phyloP scores from a whole-genome alignment of 2,329 filamentous ascomycete species.

The Calonectria multiphialidica region DNA sequence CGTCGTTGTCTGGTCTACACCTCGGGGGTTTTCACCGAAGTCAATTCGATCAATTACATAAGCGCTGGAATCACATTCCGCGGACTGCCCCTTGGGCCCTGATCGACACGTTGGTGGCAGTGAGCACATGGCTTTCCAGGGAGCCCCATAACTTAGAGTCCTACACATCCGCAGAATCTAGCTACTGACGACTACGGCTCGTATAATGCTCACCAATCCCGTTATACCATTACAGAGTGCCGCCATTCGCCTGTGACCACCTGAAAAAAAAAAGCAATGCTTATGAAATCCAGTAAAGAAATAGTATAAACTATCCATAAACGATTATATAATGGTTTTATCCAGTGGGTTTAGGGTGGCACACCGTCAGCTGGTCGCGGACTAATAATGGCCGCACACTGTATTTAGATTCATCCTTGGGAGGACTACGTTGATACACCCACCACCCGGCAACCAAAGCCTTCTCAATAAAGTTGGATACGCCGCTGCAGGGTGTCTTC shows the following conservation, averaged over 20 bases:
- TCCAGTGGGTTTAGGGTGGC: too few relatives aligned
- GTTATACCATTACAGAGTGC: background rate
- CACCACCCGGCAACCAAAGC: background rate
- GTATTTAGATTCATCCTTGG: background rate
- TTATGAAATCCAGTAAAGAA: too few relatives aligned
- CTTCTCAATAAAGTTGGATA: background rate
- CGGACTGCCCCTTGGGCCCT: background rate
- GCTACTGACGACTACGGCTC: background rate
- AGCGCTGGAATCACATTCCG: background rate
- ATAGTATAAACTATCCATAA: too few relatives aligned
- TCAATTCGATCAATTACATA: background rate
- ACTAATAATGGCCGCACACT: too few relatives aligned
- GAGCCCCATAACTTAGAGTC: conserved; percentile 15
- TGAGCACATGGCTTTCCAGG: conserved; percentile 14
- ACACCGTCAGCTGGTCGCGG: too few relatives aligned
- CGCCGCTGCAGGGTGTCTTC: background rate
- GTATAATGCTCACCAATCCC: background rate
- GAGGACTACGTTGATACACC: background rate
- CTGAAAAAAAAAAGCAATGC: too few relatives aligned
- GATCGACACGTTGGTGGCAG: background rate
- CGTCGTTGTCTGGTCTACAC: background rate
- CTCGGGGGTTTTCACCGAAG: background rate
- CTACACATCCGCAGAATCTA: background rate
- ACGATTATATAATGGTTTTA: too few relatives aligned
- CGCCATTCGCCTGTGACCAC: too few relatives aligned